These are phyloP conservation scores for Barbatosphaeria neglecta DNA, from an alignment of 495 filamentous ascomycete species.

Conservation along the genomic window DNA sequence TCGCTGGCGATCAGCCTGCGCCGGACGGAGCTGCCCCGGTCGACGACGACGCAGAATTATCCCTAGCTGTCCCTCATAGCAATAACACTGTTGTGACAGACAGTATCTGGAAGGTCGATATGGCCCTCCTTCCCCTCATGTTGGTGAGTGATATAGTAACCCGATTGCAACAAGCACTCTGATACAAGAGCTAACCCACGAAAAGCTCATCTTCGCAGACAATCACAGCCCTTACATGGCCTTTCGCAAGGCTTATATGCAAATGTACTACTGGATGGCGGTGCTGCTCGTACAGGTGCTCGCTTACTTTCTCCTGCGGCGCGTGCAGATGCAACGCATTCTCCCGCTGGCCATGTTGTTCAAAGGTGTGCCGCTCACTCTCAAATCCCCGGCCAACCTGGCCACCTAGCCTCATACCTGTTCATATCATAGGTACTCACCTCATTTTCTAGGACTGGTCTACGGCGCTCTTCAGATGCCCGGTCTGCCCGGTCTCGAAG, in stretches of 20 bases:
- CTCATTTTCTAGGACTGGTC: not conserved
- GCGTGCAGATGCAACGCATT: not conserved
- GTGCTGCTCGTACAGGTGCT: not conserved
- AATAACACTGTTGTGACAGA: not conserved
- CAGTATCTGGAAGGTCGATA: not conserved
- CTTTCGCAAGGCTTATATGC: not conserved
- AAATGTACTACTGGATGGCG: not conserved
- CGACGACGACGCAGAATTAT: no score
- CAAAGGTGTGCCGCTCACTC: not conserved
- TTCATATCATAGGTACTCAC: not conserved
- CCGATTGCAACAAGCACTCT: not conserved
- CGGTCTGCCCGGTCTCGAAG: no score
- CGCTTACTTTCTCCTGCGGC: not conserved
- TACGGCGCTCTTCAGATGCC: not conserved
- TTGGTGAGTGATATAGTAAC: not conserved
- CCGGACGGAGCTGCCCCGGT: not conserved
- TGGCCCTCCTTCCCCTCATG: not conserved
- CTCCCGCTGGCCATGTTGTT: not conserved
- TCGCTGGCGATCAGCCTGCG: not conserved
- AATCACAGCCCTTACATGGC: not conserved
- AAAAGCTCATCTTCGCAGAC: not conserved
- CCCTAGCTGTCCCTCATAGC: no score
- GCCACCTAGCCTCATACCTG: not conserved
- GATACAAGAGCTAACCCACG: not conserved
- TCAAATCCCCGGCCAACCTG: not conserved